Percentiles rank a stretch among this genome's conserved stretches.
These are phyloP conservation scores for Polyrhizophydium stewartii DNA, from an alignment of 371 early-diverging fungal genomes.

Conservation along the genomic window DNA sequence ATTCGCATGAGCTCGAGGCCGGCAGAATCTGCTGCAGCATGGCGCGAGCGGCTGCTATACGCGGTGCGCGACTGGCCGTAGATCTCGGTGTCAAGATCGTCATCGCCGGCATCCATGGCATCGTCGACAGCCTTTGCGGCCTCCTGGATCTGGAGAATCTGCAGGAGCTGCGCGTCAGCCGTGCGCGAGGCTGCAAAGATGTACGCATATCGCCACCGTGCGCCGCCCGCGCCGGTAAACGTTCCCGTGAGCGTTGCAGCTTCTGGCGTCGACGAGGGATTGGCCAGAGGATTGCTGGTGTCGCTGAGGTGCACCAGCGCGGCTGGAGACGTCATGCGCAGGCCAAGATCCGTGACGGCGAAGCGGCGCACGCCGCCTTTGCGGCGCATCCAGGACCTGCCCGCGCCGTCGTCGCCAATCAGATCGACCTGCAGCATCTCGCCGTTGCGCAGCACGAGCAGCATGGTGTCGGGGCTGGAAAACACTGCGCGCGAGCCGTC, in stretches of 20 bases:
- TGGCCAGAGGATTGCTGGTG: not conserved
- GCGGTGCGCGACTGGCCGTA: constrained; percentile 2
- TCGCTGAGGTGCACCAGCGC: not conserved
- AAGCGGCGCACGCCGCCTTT: constrained; percentile 43
- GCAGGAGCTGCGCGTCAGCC: constrained; percentile 75
- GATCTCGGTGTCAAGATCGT: constrained; percentile 5
- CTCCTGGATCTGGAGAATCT: constrained; percentile 39
- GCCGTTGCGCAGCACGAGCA: constrained; percentile 59
- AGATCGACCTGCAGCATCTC: constrained; percentile 67
- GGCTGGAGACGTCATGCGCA: constrained; percentile 18
- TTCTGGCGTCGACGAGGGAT: not conserved
- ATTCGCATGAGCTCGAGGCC: constrained; percentile 38
- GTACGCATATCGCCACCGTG: constrained; percentile 27
- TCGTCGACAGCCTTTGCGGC: constrained; percentile 7
- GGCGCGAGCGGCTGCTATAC: no score
- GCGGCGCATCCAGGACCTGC: constrained; percentile 61
- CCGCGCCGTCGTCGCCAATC: constrained; percentile 41
- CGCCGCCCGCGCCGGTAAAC: not conserved
- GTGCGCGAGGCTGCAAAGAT: constrained; percentile 80
- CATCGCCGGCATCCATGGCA: not conserved
- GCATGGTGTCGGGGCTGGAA: constrained; percentile 47
- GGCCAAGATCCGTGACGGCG: constrained; percentile 21
- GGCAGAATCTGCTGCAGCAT: constrained; percentile 1
- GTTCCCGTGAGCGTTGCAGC: not conserved
- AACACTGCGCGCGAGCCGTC: constrained; percentile 27